Evolutionary conservation across 768 basidiomycete genomes (phyloP).

Genomic region (Leccinum disarticulatum): DNA sequence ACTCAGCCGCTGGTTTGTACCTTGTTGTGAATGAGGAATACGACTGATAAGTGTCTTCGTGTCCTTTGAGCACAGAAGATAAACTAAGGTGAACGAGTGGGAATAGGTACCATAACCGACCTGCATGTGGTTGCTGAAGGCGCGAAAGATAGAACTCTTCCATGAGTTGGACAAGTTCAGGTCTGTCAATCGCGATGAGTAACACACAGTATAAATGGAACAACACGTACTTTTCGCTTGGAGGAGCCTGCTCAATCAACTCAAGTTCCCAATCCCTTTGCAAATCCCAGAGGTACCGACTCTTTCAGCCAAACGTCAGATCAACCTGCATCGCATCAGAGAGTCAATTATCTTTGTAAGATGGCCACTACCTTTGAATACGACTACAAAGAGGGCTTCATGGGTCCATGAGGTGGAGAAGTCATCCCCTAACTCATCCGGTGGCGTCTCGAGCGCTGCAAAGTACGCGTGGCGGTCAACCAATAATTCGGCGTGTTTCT

Average conservation of each 20-base stretch:
- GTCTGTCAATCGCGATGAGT: constrained; percentile 31
- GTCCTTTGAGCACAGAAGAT: constrained; percentile 44
- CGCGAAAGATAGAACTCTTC: constrained; percentile 63
- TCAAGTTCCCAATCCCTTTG: constrained; percentile 77
- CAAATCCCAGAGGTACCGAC: constrained; percentile 67
- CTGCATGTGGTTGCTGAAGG: constrained; percentile 73
- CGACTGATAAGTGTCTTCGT: constrained; percentile 77
- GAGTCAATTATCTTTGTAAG: constrained; percentile 52
- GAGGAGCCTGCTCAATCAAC: constrained; percentile 49
- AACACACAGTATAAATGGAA: neutral
- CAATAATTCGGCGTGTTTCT: constrained; percentile 66
- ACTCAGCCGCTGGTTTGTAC: constrained; percentile 69
- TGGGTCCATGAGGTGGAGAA: constrained; percentile 68
- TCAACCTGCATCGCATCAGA: constrained; percentile 7
- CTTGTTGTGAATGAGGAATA: constrained; percentile 91
- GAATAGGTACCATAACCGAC: constrained; percentile 38
- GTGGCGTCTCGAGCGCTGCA: constrained; percentile 37
- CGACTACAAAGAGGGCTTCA: constrained; percentile 50
- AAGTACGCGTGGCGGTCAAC: constrained; percentile 38
- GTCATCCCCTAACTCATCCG: constrained; percentile 52
- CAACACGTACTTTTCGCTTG: constrained; percentile 44
- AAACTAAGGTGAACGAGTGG: neutral
- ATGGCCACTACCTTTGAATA: constrained; percentile 58
- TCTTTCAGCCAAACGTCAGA: constrained; percentile 37
- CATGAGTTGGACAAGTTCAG: constrained; percentile 46